phyloP scores from a whole-genome alignment of 208 protist species.

The Leptomonas pyrrhocoris region DNA sequence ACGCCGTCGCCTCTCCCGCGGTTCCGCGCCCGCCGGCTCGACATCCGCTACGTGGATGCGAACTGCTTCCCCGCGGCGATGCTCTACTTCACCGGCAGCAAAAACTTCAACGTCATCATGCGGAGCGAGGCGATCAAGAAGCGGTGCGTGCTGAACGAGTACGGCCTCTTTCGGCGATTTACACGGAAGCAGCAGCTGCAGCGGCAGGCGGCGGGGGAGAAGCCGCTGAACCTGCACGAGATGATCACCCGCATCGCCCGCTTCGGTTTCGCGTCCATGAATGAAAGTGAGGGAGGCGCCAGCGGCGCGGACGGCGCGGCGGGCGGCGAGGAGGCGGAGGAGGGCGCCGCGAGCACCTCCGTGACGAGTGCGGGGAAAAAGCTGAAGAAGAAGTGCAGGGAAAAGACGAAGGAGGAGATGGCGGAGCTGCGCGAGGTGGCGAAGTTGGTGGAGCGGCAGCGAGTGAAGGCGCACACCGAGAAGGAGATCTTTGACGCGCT shows the following conservation, averaged over 20 bases:
- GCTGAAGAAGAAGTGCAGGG: constrained; percentile 29
- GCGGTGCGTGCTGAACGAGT: constrained; percentile 86
- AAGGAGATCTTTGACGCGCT: constrained; percentile 80
- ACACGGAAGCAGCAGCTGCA: constrained; percentile 30
- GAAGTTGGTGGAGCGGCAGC: constrained; percentile 60
- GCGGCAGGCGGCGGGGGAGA: constrained; percentile 13
- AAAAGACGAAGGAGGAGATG: constrained; percentile 40
- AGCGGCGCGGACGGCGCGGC: background rate
- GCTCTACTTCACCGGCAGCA: constrained; percentile 94
- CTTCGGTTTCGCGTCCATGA: constrained; percentile 11
- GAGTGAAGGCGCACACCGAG: constrained; percentile 71
- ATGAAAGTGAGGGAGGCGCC: constrained; percentile 2
- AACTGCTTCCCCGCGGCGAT: constrained; percentile 82
- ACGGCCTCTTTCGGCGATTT: constrained; percentile 76
- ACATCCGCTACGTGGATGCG: constrained; percentile 87
- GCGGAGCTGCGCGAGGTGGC: constrained; percentile 52
- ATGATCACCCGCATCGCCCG: constrained; percentile 62
- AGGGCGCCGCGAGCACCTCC: background rate
- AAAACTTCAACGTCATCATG: constrained; percentile 93
- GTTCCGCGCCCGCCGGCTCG: constrained; percentile 76
- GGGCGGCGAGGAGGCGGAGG: constrained; percentile 2
- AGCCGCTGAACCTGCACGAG: constrained; percentile 49
- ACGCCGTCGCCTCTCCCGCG: constrained; percentile 7
- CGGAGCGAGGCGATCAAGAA: constrained; percentile 84
- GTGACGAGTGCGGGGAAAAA: constrained; percentile 15